Percentiles rank a stretch among this genome's conserved stretches.
These are phyloP conservation scores for Chenopodium quinoa DNA, from an alignment of 148 eudicot genomes.

Conservation along the genomic window DNA sequence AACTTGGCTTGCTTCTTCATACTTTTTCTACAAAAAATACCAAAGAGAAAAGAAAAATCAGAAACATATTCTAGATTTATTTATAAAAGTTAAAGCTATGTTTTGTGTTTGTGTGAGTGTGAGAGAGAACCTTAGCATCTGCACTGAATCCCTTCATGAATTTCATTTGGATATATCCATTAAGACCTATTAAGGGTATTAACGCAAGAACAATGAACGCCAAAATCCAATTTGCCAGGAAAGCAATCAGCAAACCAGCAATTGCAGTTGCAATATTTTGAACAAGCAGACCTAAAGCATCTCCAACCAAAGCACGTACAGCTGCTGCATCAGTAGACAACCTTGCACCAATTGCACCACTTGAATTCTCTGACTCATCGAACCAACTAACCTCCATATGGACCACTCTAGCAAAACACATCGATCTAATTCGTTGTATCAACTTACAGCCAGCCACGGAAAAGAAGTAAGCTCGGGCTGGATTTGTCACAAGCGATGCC, in stretches of 20 bases:
- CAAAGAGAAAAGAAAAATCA: neutral
- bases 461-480: slow-evolving; percentile 28
- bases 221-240: slow-evolving; percentile 71
- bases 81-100: neutral
- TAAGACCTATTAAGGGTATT: slow-evolving; percentile 61
- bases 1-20: slow-evolving; percentile 76
- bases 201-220: slow-evolving; percentile 62
- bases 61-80: neutral
- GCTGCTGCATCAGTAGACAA: slow-evolving; percentile 70
- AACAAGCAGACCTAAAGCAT: slow-evolving; percentile 64
- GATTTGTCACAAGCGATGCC: slow-evolving; percentile 23
- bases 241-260: slow-evolving; percentile 65
- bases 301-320: slow-evolving; percentile 72
- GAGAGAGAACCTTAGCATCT: slow-evolving; percentile 60
- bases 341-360: slow-evolving; percentile 77
- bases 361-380: slow-evolving; percentile 61
- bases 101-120: neutral
- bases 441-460: slow-evolving; percentile 30
- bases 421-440: slow-evolving; percentile 37
- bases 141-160: slow-evolving; percentile 69
- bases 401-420: slow-evolving; percentile 61
- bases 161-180: slow-evolving; percentile 56
- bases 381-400: slow-evolving; percentile 77
- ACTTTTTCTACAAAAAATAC: slow-evolving; percentile 37
- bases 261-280: slow-evolving; percentile 54